Base-by-base conservation (phyloP, 2,329 filamentous ascomycete genomes). In the Pyrenophora tritici-repentis region DNA sequence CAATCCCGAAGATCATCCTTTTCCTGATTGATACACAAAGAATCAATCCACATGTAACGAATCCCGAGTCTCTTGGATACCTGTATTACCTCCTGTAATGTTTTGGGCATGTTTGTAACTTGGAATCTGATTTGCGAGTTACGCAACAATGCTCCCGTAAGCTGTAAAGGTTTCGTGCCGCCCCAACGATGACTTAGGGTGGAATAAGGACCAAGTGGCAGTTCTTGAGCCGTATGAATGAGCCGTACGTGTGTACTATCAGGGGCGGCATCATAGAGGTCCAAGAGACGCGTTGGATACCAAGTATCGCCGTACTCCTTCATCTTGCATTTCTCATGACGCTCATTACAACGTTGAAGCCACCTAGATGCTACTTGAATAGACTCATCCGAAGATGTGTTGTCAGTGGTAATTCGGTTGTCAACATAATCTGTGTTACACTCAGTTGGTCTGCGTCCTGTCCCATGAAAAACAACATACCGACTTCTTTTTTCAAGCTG, bases 31-130 rank as follows among this genome's bases (percentile, higher is more conserved):
- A 58, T 55, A 20, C 56, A 56, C 3, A 54, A 26, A 6, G 43
- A 43, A 22, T 65, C 58, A 26, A 64, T 61, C 53, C 60, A 65
- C 2, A 65, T 34, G 40, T 64, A 65, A 17, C 18, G 31, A 4
- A 63, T 48, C 3, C 44, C 44, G 1, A 66, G 51, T 18, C 13
- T 22, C 17, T 45, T 42, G 1, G 53, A 46, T 1, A 60, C 48
- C 3, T 26, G 12, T 3, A 67, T 46, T 3, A 62, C 61, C 10
- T 67, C 65, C 13, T 26, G 29, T n/a, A 64, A 63, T 4, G 55
- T 54, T 39, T 37, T 51, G 7, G 61, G 50, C 14, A 62, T 31
- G n/a, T 40, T 31, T 4, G 8, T 16, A 2, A 52, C 32, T n/a
- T 10, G 36, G 34, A 9, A 54, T 6, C 10, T 3, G 22, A 22